phyloP scores from a whole-genome alignment of 1,139 yeast genomes.

The Hemisphaericaspora xylanilytica region DNA sequence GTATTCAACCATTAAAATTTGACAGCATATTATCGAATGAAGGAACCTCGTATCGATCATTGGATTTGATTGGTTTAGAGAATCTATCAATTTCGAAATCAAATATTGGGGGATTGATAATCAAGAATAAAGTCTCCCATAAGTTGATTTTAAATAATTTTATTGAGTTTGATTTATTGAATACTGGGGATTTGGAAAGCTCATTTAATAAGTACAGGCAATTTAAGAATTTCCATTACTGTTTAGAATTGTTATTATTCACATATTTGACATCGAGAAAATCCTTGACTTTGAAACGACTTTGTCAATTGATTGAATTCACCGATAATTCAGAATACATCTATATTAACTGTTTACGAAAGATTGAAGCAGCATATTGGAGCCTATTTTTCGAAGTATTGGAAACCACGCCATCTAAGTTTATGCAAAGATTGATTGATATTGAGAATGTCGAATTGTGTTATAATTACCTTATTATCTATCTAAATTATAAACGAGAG shows the following conservation, averaged over 20 bases:
- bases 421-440: slow-evolving; percentile 38
- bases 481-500: slow-evolving; percentile 41
- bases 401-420: slow-evolving; percentile 36
- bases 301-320: slow-evolving; percentile 31
- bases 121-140: slow-evolving; percentile 28
- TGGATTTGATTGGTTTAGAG: slow-evolving; percentile 37
- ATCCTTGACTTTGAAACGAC: slow-evolving; percentile 18
- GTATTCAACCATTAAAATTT: slow-evolving; percentile 30
- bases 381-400: slow-evolving; percentile 32
- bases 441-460: slow-evolving; percentile 39
- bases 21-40: slow-evolving; percentile 11
- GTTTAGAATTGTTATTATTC: slow-evolving; percentile 41
- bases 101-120: slow-evolving; percentile 16
- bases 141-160: slow-evolving; percentile 38
- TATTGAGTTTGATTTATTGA: slow-evolving; percentile 38
- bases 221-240: slow-evolving; percentile 36
- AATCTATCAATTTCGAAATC: slow-evolving; percentile 22
- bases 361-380: slow-evolving; percentile 45
- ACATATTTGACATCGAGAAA: slow-evolving; percentile 27
- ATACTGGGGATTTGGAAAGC: slow-evolving; percentile 18
- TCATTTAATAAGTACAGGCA: slow-evolving; percentile 25
- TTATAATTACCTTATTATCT: slow-evolving; percentile 42
- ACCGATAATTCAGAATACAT: slow-evolving; percentile 30
- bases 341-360: slow-evolving; percentile 43
- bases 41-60: slow-evolving; percentile 12